A percentile compares a stretch with the other conserved stretches of the same genome.
These are phyloP conservation scores for Jasminum sambac DNA, from an alignment of 257 asterid species.

Conservation along the genomic window DNA sequence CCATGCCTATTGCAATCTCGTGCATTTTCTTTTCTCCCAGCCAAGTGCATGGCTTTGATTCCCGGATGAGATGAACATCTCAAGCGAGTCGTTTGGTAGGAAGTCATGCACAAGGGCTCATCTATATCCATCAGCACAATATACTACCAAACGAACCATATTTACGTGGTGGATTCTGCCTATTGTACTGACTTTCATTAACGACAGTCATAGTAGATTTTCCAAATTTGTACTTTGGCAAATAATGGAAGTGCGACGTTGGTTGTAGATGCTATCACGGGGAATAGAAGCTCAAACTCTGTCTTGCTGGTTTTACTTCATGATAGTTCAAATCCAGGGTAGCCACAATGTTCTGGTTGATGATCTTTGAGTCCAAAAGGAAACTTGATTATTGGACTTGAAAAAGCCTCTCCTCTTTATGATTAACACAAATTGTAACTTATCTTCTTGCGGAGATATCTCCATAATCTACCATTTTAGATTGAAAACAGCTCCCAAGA, in stretches of 20 bases:
- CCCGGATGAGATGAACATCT: neutral
- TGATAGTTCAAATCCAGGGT: conserved; percentile 37
- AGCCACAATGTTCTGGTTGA: too few species aligned
- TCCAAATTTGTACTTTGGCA: conserved; percentile 26
- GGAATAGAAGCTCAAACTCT: conserved; percentile 28
- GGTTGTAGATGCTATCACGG: conserved; percentile 27
- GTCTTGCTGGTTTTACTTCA: conserved; percentile 24
- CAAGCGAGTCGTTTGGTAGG: neutral
- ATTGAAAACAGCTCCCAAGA: neutral
- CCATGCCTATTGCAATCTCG: conserved; percentile 35
- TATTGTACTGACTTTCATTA: neutral
- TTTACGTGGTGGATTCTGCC: neutral
- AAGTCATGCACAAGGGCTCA: too few species aligned
- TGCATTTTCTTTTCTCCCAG: conserved; percentile 26
- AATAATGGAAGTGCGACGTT: conserved; percentile 16
- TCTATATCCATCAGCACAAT: neutral
- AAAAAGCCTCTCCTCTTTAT: conserved; percentile 5
- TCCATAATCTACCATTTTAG: conserved; percentile 55
- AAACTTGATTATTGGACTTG: conserved; percentile 25
- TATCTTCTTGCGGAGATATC: conserved; percentile 55
- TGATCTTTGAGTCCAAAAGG: conserved; percentile 33
- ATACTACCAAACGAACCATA: too few species aligned
- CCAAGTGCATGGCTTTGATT: neutral
- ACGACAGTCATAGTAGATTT: conserved; percentile 26
- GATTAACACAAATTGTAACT: conserved; percentile 28